Evolutionary conservation across 108 stramenopile genomes (phyloP).

Genomic region (Cyclotella choctawhatcheeana): DNA sequence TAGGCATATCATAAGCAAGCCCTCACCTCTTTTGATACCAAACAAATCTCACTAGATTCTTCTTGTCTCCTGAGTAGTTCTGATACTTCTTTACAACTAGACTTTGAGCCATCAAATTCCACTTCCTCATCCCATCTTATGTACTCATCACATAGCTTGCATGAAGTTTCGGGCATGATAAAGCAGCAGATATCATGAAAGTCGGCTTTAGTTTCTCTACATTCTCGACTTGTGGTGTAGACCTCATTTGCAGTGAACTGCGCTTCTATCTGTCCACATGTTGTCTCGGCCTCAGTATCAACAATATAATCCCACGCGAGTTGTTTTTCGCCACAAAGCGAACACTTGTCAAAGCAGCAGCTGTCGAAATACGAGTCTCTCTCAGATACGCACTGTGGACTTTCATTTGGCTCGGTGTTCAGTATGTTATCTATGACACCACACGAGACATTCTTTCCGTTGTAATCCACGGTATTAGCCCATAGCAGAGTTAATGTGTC

Average conservation of each 20-base stretch:
- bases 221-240: slow-evolving; percentile 25
- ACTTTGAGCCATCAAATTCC: slow-evolving; percentile 37
- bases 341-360: slow-evolving; percentile 52
- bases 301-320: slow-evolving; percentile 49
- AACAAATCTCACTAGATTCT: slow-evolving; percentile 37
- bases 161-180: slow-evolving; percentile 37
- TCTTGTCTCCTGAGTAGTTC: slow-evolving; percentile 42
- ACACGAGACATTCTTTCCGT: slow-evolving; percentile 35
- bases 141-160: slow-evolving; percentile 47
- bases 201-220: slow-evolving; percentile 26
- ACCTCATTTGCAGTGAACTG: slow-evolving; percentile 40
- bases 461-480: slow-evolving; percentile 29
- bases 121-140: slow-evolving; percentile 49
- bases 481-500: slow-evolving; percentile 32
- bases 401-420: slow-evolving; percentile 38
- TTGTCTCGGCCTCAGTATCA: slow-evolving; percentile 37
- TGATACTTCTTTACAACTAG: slow-evolving; percentile 45
- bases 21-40: slow-evolving; percentile 26
- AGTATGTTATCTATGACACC: slow-evolving; percentile 43
- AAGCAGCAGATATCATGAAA: slow-evolving; percentile 49
- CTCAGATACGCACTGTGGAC: slow-evolving; percentile 22
- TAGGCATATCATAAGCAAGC: no score
- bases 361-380: slow-evolving; percentile 32
- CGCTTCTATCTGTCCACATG: slow-evolving; percentile 52
- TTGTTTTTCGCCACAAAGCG: slow-evolving; percentile 36